Percentiles rank a stretch among this genome's conserved stretches.
Evolutionary conservation across 345 rosid genomes (phyloP).

Genomic region (Pugionium cornutum): DNA sequence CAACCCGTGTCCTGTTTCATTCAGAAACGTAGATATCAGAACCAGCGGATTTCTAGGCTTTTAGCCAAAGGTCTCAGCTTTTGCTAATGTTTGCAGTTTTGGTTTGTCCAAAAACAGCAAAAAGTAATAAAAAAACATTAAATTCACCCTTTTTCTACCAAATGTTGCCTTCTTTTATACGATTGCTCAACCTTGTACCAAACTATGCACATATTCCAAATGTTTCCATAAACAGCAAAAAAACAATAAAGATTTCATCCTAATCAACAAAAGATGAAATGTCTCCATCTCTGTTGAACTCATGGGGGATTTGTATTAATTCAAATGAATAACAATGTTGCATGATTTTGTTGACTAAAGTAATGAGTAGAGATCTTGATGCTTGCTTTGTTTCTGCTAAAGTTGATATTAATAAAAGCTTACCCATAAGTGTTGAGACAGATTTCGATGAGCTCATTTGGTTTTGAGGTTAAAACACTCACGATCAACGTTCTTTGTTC

Average conservation of each 20-base stretch:
- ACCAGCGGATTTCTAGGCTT: conserved; percentile 12
- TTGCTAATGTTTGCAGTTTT: conserved; percentile 4
- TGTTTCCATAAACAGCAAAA: conserved; percentile 24
- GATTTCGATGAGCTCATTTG: conserved; percentile 47
- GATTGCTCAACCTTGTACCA: not conserved
- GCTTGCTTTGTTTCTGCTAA: conserved; percentile 3
- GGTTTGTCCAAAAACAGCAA: conserved; percentile 33
- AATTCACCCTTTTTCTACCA: conserved; percentile 15
- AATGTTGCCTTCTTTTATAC: conserved; percentile 18
- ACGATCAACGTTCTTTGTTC: conserved; percentile 51
- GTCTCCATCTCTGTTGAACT: conserved; percentile 26
- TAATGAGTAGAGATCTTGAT: not conserved
- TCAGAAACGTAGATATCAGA: conserved; percentile 1
- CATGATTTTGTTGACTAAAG: conserved; percentile 24
- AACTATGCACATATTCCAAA: conserved; percentile 15
- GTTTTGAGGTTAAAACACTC: conserved; percentile 42
- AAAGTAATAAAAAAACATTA: not conserved
- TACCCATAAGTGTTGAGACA: conserved; percentile 66
- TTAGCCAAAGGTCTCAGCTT: conserved; percentile 24
- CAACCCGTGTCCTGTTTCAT: conserved; percentile 65
- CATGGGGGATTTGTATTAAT: not conserved
- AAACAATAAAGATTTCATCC: conserved; percentile 16
- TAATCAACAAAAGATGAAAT: conserved; percentile 21
- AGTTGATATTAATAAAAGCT: conserved; percentile 5
- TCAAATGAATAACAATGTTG: too few relatives aligned